These are phyloP conservation scores for Hysterium pulicare DNA, from an alignment of 2,329 filamentous ascomycete genomes.

Conservation along the genomic window DNA sequence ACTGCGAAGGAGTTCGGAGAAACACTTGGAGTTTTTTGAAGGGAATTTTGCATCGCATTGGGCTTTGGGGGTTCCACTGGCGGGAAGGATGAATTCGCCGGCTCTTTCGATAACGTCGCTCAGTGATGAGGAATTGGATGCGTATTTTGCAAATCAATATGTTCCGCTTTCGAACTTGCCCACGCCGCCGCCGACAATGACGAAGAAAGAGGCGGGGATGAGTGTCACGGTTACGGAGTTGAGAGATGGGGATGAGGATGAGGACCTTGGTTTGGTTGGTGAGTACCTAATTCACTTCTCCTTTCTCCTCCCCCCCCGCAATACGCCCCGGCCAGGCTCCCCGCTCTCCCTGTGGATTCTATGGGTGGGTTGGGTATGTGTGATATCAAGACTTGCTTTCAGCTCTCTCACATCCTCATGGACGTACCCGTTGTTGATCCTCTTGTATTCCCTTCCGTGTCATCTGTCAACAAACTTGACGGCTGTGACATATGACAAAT, in stretches of 20 bases:
- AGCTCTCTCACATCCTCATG: neutral
- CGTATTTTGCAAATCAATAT: constrained; percentile 35
- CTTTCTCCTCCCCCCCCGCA: neutral
- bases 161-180: constrained; percentile 39
- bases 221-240: neutral
- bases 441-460: neutral
- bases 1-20: no score
- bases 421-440: neutral
- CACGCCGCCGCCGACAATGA: constrained; percentile 33
- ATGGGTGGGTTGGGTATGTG: no score
- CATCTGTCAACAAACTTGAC: no score
- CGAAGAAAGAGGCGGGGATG: neutral
- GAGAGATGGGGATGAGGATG: neutral
- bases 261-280: constrained; percentile 8
- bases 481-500: no score
- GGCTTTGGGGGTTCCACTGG: no score
- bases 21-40: no score
- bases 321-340: no score
- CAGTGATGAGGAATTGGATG: constrained; percentile 35
- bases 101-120: constrained; percentile 6
- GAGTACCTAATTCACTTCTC: neutral
- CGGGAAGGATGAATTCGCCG: constrained; percentile 14
- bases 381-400: no score
- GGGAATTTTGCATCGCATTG: no score
- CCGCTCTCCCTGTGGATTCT: no score